Evolutionary conservation across 75 land plant species (phyloP).

Genomic region (Picea sitchensis): DNA sequence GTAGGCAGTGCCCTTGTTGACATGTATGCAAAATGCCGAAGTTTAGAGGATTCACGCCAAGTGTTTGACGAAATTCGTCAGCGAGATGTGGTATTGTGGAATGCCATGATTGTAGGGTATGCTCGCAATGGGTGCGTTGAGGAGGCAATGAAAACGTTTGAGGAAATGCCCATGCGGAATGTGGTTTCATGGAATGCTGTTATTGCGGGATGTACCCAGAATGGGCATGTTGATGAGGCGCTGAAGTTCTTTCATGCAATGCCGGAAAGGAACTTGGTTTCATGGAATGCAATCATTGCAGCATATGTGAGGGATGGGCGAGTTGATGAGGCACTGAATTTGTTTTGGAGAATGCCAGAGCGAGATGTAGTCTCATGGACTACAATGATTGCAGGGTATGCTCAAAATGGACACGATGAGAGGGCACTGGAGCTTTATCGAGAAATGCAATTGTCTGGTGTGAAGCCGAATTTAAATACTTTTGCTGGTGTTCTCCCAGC

Average conservation of each 20-base stretch:
- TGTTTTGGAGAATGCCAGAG: constrained; percentile 41
- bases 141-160: constrained; percentile 2
- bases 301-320: constrained; percentile 52
- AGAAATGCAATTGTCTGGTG: constrained; percentile 25
- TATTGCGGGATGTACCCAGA: constrained; percentile 43
- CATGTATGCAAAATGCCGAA: constrained; percentile 18
- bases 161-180: constrained; percentile 22
- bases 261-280: constrained; percentile 34
- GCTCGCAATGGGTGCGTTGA: constrained; percentile 14
- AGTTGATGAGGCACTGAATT: constrained; percentile 28
- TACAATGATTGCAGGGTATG: constrained; percentile 58
- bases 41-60: constrained; percentile 17
- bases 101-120: constrained; percentile 39
- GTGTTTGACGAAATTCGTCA: constrained; percentile 32
- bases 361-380: constrained; percentile 65
- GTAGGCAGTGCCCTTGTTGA: constrained; percentile 49
- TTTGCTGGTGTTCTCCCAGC: constrained; percentile 53
- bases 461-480: constrained; percentile 32
- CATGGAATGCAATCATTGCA: constrained; percentile 51
- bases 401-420: constrained; percentile 33
- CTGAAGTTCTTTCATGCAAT: constrained; percentile 37
- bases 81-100: constrained; percentile 44
- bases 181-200: constrained; percentile 59
- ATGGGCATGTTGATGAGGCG: constrained; percentile 38
- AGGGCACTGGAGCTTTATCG: constrained; percentile 45